Percentiles rank a stretch among this genome's conserved stretches.
These are phyloP conservation scores for Sapria himalayana DNA, from an alignment of 345 rosid species.

Conservation along the genomic window DNA sequence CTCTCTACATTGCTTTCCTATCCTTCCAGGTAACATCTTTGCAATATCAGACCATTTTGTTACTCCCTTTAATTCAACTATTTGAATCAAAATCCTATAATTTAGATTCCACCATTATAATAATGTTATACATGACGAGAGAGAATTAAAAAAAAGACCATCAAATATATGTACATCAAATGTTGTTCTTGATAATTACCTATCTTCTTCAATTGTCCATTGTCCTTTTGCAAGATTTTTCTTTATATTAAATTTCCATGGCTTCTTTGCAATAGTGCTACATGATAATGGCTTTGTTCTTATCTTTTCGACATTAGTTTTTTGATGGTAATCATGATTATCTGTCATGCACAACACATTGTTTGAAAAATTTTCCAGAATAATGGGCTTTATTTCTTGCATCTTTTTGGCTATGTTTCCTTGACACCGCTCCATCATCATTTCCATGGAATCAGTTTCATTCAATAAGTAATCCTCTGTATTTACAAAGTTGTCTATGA, in stretches of 20 bases:
- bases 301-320: constrained; percentile 13
- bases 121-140: neutral
- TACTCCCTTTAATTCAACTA: constrained; percentile 46
- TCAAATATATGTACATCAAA: neutral
- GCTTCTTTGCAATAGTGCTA: constrained; percentile 19
- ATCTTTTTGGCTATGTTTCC: constrained; percentile 15
- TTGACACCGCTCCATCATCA: constrained; percentile 16
- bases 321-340: constrained; percentile 14
- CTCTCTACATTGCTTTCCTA: constrained; percentile 92
- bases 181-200: constrained; percentile 15
- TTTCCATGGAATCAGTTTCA: constrained; percentile 11
- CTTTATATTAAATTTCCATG: constrained; percentile 31
- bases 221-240: constrained; percentile 63
- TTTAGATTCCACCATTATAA: neutral
- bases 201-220: constrained; percentile 82
- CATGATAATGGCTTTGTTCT: constrained; percentile 12
- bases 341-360: constrained; percentile 38
- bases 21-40: constrained; percentile 57
- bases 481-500: constrained; percentile 30
- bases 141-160: neutral
- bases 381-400: constrained; percentile 23
- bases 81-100: constrained; percentile 31
- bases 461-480: constrained; percentile 9
- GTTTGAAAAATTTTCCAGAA: constrained; percentile 26
- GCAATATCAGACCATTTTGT: constrained; percentile 83